These are phyloP conservation scores for Vaucheria bursata DNA, from an alignment of 352 stramenopile species.

Conservation along the genomic window DNA sequence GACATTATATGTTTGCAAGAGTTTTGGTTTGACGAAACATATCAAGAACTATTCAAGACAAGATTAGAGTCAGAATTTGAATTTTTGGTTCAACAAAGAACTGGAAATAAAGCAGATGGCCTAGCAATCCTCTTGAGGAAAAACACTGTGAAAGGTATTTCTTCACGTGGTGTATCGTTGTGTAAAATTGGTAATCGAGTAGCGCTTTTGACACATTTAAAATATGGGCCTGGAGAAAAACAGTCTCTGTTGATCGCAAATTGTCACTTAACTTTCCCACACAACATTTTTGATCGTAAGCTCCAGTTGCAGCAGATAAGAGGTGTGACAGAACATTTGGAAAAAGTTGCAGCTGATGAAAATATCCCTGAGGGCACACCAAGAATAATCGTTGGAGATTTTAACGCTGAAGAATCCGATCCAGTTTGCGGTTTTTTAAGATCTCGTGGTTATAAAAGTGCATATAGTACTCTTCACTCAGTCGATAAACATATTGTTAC, in stretches of 20 bases:
- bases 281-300: slow-evolving; percentile 18
- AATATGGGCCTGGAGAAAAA: not conserved
- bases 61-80: slow-evolving; percentile 9
- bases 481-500: slow-evolving; percentile 26
- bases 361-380: slow-evolving; percentile 24
- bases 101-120: slow-evolving; percentile 22
- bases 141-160: slow-evolving; percentile 2
- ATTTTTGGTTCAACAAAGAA: slow-evolving; percentile 27
- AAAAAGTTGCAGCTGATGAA: not conserved
- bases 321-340: slow-evolving; percentile 13
- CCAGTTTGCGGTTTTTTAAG: slow-evolving; percentile 27
- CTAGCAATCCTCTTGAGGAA: slow-evolving; percentile 21
- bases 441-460: slow-evolving; percentile 27
- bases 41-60: slow-evolving; percentile 19
- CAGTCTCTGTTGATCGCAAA: slow-evolving; percentile 31
- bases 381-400: slow-evolving; percentile 37
- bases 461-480: slow-evolving; percentile 25
- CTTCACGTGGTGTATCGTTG: slow-evolving; percentile 3
- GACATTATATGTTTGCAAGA: slow-evolving; percentile 46
- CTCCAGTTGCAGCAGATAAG: slow-evolving; percentile 35
- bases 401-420: slow-evolving; percentile 41
- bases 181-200: slow-evolving; percentile 22
- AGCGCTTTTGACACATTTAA: slow-evolving; percentile 34
- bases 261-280: slow-evolving; percentile 35
- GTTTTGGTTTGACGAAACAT: slow-evolving; percentile 30